phyloP scores from a whole-genome alignment of 2,329 filamentous ascomycete genomes.

The Phaeosphaeria sp. region DNA sequence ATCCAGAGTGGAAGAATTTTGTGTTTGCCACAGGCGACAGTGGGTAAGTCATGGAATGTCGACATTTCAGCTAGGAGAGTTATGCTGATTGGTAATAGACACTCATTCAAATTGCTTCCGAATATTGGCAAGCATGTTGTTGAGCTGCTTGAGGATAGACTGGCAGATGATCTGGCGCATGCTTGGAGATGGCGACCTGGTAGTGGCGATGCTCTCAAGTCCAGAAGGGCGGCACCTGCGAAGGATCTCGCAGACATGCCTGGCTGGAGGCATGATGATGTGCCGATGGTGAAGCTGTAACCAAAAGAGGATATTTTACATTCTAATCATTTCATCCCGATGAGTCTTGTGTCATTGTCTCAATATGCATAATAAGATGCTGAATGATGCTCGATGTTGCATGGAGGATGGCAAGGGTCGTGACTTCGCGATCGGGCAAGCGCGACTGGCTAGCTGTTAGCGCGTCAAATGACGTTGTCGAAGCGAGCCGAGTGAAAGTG shows the following conservation, averaged over 20 bases:
- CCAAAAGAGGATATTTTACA: too few relatives aligned
- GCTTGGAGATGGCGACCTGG: slow-evolving; percentile 57
- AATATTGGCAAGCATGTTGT: slow-evolving; percentile 58
- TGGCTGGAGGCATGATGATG: slow-evolving; percentile 48
- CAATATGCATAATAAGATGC: too few relatives aligned
- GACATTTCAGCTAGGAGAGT: background rate
- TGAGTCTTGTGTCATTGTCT: too few relatives aligned
- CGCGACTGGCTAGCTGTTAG: slow-evolving; percentile 1
- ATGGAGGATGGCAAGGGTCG: background rate
- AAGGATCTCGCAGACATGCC: slow-evolving; percentile 57
- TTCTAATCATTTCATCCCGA: too few relatives aligned
- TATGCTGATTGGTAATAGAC: slow-evolving; percentile 33
- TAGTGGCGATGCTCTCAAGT: slow-evolving; percentile 52
- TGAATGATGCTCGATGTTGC: background rate
- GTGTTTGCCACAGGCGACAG: slow-evolving; percentile 57
- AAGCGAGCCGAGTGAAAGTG: background rate
- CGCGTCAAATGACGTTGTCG: slow-evolving; percentile 10
- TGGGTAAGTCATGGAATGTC: slow-evolving; percentile 43
- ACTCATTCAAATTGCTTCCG: slow-evolving; percentile 56
- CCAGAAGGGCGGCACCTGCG: slow-evolving; percentile 49
- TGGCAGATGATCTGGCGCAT: slow-evolving; percentile 49
- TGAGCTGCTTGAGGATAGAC: slow-evolving; percentile 52
- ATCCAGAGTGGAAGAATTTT: slow-evolving; percentile 59
- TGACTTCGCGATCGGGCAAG: slow-evolving; percentile 6
- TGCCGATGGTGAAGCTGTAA: slow-evolving; percentile 9